phyloP scores from a whole-genome alignment of 129 eudicot species.

The Flaveria linearis region DNA sequence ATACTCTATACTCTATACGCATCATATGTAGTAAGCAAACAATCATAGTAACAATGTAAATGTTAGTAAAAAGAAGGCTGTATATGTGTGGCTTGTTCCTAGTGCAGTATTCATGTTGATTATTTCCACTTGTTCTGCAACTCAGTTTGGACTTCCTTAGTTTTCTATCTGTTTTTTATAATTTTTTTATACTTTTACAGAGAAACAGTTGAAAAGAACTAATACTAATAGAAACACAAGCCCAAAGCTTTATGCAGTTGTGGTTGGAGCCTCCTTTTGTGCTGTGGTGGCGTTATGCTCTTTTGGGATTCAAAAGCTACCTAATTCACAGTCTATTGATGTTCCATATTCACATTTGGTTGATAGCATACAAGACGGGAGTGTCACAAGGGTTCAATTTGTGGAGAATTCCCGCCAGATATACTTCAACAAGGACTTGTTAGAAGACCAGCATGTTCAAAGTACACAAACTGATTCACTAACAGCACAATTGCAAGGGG shows the following conservation, averaged over 20 bases:
- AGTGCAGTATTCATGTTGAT: too few relatives aligned
- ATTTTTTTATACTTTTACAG: background rate
- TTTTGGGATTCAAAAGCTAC: conserved; percentile 29
- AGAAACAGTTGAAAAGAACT: conserved; percentile 18
- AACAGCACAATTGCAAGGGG: conserved; percentile 10
- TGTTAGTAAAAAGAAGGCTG: background rate
- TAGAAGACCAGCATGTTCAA: conserved; percentile 24
- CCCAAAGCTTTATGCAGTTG: conserved; percentile 26
- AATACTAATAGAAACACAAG: conserved; percentile 1
- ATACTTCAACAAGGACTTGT: conserved; percentile 32
- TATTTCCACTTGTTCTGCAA: background rate
- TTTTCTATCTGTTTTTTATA: background rate
- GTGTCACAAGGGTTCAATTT: conserved; percentile 40
- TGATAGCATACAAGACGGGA: conserved; percentile 40
- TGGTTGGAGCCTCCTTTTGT: conserved; percentile 35
- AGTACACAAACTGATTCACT: conserved; percentile 21
- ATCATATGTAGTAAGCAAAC: background rate
- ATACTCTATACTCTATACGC: background rate
- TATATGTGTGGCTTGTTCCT: too few relatives aligned
- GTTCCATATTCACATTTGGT: conserved; percentile 42
- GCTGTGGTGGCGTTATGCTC: conserved; percentile 31
- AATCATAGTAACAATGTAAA: background rate
- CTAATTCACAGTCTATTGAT: conserved; percentile 6
- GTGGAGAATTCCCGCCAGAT: conserved; percentile 42
- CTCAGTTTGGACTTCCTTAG: background rate